Conservation (phyloP, 2,329 filamentous ascomycete genomes). For the Talaromyces sp. region DNA sequence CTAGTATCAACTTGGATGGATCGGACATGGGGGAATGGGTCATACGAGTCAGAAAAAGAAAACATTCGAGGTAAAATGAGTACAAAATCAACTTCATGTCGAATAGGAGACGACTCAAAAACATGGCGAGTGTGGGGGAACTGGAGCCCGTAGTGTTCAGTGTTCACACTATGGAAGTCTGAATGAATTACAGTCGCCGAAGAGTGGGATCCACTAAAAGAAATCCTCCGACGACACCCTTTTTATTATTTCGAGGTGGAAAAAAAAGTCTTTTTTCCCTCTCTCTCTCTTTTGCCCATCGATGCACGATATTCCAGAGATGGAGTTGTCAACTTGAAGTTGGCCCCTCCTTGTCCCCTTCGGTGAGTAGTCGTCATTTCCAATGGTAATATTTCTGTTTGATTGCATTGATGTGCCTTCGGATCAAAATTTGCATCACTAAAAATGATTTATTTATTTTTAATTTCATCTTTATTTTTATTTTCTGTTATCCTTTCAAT, state of each 20-base stretch:
- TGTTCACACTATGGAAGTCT: constrained; percentile 25
- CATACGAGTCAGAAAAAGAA: neutral
- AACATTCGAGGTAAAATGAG: neutral
- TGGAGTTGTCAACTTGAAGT: neutral
- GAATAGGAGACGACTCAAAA: constrained; percentile 11
- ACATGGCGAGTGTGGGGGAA: constrained; percentile 25
- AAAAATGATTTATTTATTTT: neutral
- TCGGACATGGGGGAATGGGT: too few species aligned
- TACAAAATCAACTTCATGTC: neutral
- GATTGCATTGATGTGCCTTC: constrained; percentile 1
- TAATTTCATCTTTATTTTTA: constrained; percentile 9
- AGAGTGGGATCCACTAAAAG: constrained; percentile 15
- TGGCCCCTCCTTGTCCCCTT: neutral
- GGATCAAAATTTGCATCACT: too few species aligned
- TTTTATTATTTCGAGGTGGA: too few species aligned
- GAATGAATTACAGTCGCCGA: constrained; percentile 17
- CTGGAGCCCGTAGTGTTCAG: constrained; percentile 19
- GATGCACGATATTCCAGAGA: neutral
- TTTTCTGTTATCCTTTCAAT: constrained; percentile 17
- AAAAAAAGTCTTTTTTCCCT: neutral
- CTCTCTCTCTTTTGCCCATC: neutral
- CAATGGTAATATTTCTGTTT: constrained; percentile 1
- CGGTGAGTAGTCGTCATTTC: constrained; percentile 1
- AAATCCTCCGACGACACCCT: constrained; percentile 15
- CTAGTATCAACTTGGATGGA: neutral